Base-by-base conservation (phyloP, 2,329 filamentous ascomycete genomes). In the Hymenotorrendiella dingleyae region DNA sequence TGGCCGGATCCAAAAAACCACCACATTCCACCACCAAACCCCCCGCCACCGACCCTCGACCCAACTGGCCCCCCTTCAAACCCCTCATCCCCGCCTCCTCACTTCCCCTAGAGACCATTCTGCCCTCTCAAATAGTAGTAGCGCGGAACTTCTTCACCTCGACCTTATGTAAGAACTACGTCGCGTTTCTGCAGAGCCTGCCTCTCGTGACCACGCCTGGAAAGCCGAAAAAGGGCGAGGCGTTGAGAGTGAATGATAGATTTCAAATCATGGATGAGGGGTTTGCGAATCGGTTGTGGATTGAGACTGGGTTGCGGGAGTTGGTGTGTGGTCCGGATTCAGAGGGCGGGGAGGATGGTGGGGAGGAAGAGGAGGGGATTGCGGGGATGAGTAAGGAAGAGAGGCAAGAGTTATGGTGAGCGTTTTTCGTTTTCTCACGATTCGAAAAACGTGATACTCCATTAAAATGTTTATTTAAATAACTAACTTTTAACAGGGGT, bases 181-280 rank as follows among this genome's bases (percentile, higher is more conserved):
- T 80, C 8, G 69, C 72, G 0, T 86, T 85, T 52, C 68, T 86
- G 1, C 60, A 56, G 26, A 71, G 69, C 0, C 62, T 86, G 3
- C 77, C 80, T 0, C 62, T 86, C 16, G 69, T 67, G 4, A 85
- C 80, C 0, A 86, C 82, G 3, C 80, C 81, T 0, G 74, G 73
- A 0, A 75, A 73, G 54, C 80, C 80, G 1, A 84, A 82, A 59
- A 78, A 73, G 49, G 82, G 78, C 41, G 76, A 86, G 40, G 82
- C 82, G 0, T 70, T 83, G 17, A 75, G 91, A 26, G 85, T 95
- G 35, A 96, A 96, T 61, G 91, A 96, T 61, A 80, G 91, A 9
- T 94, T 84, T 55, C 87, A 94, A 65, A 69, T 94, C 16, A 70
- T 89, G 21, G 90, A 96, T 65, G 65, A 76, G 21, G 63, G 52